Conservation (phyloP, 225 moss, liverwort and hornwort genomes). For the Bryoerythrophyllum caledonicum region DNA sequence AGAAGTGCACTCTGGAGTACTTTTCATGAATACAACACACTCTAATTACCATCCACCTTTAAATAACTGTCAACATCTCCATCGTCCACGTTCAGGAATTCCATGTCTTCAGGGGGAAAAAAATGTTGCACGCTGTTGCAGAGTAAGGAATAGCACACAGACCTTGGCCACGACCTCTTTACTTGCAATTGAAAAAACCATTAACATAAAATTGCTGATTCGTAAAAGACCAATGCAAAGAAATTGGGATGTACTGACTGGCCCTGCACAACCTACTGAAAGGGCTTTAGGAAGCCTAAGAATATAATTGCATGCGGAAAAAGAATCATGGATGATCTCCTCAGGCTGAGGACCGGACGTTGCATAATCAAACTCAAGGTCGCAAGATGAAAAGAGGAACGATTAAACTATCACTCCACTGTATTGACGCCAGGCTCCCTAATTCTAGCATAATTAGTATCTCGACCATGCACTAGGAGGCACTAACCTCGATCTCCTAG, state of each 20-base stretch:
- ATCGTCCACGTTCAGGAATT: too few species aligned
- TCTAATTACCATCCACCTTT: too few species aligned
- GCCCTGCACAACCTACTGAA: constrained; percentile 24
- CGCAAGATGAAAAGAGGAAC: neutral
- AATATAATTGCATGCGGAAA: constrained; percentile 19
- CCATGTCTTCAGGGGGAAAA: too few species aligned
- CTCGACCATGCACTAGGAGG: constrained; percentile 14
- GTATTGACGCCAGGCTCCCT: neutral
- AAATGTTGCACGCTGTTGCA: too few species aligned
- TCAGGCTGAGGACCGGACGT: constrained; percentile 4
- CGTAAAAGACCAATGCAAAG: neutral
- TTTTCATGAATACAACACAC: neutral
- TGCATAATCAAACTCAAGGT: constrained; percentile 1
- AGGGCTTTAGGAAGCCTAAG: constrained; percentile 39
- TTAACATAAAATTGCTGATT: neutral
- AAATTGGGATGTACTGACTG: neutral
- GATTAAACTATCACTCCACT: constrained; percentile 14
- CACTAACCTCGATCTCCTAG: constrained; percentile 1
- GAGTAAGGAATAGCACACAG: neutral
- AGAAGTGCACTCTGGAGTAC: neutral
- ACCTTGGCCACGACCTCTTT: neutral
- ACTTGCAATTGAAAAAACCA: neutral
- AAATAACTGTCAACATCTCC: too few species aligned
- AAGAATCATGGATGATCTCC: neutral
- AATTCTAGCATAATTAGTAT: constrained; percentile 10